A percentile compares a stretch with the other conserved stretches of the same genome.
phyloP scores from a whole-genome alignment of 768 basidiomycete genomes.

The Saitozyma podzolica region DNA sequence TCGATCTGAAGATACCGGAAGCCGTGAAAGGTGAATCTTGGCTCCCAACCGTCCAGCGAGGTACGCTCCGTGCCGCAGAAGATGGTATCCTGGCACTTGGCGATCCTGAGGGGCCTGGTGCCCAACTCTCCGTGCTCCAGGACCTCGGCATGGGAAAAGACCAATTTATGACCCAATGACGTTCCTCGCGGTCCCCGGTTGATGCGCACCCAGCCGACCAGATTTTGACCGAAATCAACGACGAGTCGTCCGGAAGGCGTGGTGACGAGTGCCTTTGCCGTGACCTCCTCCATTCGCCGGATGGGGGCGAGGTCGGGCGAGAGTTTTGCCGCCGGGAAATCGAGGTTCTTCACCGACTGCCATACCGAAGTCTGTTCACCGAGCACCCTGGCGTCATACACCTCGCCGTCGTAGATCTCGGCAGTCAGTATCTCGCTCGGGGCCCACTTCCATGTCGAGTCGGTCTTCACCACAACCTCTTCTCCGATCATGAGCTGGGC shows the following conservation, averaged over 20 bases:
- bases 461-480: conserved; percentile 9
- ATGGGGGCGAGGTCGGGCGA: conserved; percentile 33
- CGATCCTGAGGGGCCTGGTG: conserved; percentile 25
- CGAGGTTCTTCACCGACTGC: conserved; percentile 3
- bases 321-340: conserved; percentile 22
- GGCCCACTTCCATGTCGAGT: conserved; percentile 24
- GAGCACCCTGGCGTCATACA: conserved; percentile 14
- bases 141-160: conserved; percentile 30
- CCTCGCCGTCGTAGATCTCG: conserved; percentile 34
- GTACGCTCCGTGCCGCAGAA: conserved; percentile 10
- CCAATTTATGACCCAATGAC: too few relatives aligned
- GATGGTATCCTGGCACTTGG: conserved; percentile 23
- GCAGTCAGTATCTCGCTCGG: conserved; percentile 17
- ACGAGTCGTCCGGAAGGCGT: conserved; percentile 30
- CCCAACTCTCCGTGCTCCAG: conserved; percentile 36
- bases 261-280: conserved; percentile 24
- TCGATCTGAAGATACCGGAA: conserved; percentile 27
- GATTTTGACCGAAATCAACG: conserved; percentile 43
- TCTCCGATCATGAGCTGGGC: conserved; percentile 35
- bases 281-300: conserved; percentile 15
- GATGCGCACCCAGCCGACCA: conserved; percentile 36
- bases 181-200: too few relatives aligned
- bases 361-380: neutral
- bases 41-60: conserved; percentile 17
- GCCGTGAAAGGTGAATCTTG: conserved; percentile 40